Evolutionary conservation across 2,329 filamentous ascomycete species (phyloP), one percentile per base, ranked within the genome.

Genomic region (Elsinoe fawcettii): DNA sequence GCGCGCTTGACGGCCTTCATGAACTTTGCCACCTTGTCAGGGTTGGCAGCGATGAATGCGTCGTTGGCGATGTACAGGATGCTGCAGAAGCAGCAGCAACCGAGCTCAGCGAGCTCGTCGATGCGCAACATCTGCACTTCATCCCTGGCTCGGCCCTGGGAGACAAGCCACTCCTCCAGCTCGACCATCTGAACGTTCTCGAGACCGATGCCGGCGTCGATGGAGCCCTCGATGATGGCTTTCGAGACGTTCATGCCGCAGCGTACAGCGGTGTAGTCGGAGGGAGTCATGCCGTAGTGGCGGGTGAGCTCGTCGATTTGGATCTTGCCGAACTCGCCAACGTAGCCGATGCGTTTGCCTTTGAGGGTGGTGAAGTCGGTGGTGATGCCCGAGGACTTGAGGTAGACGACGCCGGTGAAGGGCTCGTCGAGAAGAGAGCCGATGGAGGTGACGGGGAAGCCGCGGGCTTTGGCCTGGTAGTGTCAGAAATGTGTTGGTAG

Each of bases 151-250:
- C 85, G 83, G 63, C 77, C 78, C 67, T 87, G 84, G 0, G 67
- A 61, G 0, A 77, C 77, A 18, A 90, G 82, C 86, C 86, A 90
- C 67, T 88, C 85, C 69, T 87, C 86, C 1, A 90, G 78, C 71
- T 90, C 87, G 43, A 90, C 87, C 86, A 89, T 89, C 71, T 90
- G 87, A 5, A 90, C 86, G 66, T 90, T 90, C 71, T 90, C 87
- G 4, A 90, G 81, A 16, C 87, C 87, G 66, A 88, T 83, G 34
- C 87, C 87, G 16, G 87, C 87, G 67, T 90, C 84, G 63, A 90
- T 88, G 37, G 79, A 78, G 63, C 86, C 85, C 59, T 80, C 76
- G 70, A 86, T 87, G 71, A 90, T 88, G 64, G 86, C 86, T 69
- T 86, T 85, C 69, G 83, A 84, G 51, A 90, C 85, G 70, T 90